Evolutionary conservation across 768 basidiomycete genomes (phyloP).

Genomic region (Lactifluus subvellereus): DNA sequence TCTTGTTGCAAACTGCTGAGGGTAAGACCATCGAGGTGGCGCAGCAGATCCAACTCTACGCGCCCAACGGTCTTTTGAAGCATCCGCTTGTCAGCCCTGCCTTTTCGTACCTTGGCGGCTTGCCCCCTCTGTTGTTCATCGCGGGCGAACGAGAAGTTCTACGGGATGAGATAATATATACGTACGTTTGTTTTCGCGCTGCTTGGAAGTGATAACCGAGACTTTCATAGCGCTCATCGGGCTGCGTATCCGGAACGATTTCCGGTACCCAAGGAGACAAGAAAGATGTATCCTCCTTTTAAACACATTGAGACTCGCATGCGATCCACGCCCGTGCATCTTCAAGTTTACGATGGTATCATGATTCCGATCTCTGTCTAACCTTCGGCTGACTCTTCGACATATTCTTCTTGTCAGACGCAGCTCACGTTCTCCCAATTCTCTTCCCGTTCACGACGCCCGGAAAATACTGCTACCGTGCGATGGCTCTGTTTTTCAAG

Average conservation of each 20-base stretch:
- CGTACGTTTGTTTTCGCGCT: constrained; percentile 42
- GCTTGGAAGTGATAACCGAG: neutral
- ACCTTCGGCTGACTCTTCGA: constrained; percentile 14
- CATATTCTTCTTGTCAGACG: constrained; percentile 38
- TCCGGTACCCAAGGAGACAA: constrained; percentile 41
- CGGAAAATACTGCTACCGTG: constrained; percentile 74
- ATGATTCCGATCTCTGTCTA: neutral
- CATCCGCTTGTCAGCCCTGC: constrained; percentile 85
- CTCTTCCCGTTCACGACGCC: constrained; percentile 73
- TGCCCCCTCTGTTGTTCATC: constrained; percentile 82
- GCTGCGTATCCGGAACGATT: constrained; percentile 79
- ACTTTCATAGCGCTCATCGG: constrained; percentile 66
- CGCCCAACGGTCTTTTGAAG: constrained; percentile 65
- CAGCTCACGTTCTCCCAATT: constrained; percentile 67
- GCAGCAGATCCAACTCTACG: constrained; percentile 81
- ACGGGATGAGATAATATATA: constrained; percentile 86
- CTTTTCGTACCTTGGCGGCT: constrained; percentile 78
- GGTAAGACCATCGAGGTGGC: constrained; percentile 52
- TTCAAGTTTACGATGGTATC: constrained; percentile 88
- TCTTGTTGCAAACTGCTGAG: constrained; percentile 40
- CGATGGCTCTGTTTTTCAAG: constrained; percentile 65
- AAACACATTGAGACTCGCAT: constrained; percentile 47
- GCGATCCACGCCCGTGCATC: constrained; percentile 74
- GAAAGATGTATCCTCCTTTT: constrained; percentile 51
- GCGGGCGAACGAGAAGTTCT: constrained; percentile 88